phyloP scores from a whole-genome alignment of 768 basidiomycete species.

The Harrya chromipes region DNA sequence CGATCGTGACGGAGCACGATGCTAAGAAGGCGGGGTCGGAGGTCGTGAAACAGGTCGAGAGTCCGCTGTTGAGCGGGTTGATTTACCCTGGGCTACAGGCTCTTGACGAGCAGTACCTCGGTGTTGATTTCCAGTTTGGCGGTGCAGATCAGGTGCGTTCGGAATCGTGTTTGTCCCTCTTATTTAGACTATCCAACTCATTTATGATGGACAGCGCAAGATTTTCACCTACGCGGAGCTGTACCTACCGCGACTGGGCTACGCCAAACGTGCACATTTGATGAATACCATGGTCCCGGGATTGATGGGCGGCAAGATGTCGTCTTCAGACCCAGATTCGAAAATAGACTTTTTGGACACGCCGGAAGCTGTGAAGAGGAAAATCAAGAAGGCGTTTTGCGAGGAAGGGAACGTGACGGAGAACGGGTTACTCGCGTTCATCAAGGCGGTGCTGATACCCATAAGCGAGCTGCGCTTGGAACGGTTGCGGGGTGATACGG shows the following conservation, averaged over 20 bases:
- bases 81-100: constrained; percentile 97
- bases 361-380: constrained; percentile 78
- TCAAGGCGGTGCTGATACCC: constrained; percentile 84
- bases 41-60: constrained; percentile 97
- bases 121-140: constrained; percentile 95
- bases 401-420: constrained; percentile 87
- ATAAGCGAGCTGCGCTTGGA: constrained; percentile 75
- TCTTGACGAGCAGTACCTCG: constrained; percentile 95
- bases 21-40: constrained; percentile 98
- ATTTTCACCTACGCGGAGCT: constrained; percentile 98
- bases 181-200: not conserved
- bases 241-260: constrained; percentile 91
- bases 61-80: constrained; percentile 84
- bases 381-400: constrained; percentile 91
- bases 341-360: constrained; percentile 97
- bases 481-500: constrained; percentile 43
- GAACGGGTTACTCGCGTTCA: constrained; percentile 87
- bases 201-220: constrained; percentile 66
- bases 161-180: not conserved
- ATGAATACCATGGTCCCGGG: constrained; percentile 99
- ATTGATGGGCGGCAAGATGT: constrained; percentile 95
- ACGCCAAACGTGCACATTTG: constrained; percentile 90
- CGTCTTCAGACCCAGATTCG: constrained; percentile 93
- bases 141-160: constrained; percentile 88
- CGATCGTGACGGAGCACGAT: constrained; percentile 93